Evolutionary conservation across 1,284 basidiomycete species (phyloP).

Genomic region (Earliella scabrosa): DNA sequence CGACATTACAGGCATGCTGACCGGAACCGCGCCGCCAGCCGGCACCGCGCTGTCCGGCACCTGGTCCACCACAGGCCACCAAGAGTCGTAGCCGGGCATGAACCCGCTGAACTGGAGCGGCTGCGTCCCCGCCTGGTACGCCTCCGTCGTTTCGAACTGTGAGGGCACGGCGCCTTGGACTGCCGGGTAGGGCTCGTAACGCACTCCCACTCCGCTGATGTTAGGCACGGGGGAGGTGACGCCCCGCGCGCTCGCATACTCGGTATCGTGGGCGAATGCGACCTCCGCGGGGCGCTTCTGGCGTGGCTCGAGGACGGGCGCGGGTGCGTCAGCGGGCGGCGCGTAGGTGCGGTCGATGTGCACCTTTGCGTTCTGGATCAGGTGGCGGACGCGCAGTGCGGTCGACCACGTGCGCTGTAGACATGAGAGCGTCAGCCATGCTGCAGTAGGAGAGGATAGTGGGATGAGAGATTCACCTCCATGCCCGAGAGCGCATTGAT

Average conservation of each 20-base stretch:
- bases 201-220: no score
- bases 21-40: no score
- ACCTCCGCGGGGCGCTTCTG: slow-evolving; percentile 14
- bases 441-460: background rate
- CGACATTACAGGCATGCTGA: no score
- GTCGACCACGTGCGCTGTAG: slow-evolving; percentile 64
- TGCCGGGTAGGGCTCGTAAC: background rate
- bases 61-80: slow-evolving; percentile 18
- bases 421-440: slow-evolving; percentile 38
- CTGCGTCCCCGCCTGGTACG: background rate
- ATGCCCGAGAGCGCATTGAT: slow-evolving; percentile 72
- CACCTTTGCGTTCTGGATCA: slow-evolving; percentile 72
- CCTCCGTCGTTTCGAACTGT: background rate
- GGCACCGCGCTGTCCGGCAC: background rate
- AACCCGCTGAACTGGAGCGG: background rate
- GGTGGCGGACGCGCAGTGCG: slow-evolving; percentile 70
- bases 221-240: no score
- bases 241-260: no score
- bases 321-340: background rate
- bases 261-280: slow-evolving; percentile 12
- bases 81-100: slow-evolving; percentile 23
- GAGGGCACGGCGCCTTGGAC: background rate
- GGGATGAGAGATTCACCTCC: slow-evolving; percentile 51
- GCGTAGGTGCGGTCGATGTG: slow-evolving; percentile 46
- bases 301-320: background rate